Base-by-base conservation (phyloP, 257 asterid genomes). In the Solanum bulbocastanum region DNA sequence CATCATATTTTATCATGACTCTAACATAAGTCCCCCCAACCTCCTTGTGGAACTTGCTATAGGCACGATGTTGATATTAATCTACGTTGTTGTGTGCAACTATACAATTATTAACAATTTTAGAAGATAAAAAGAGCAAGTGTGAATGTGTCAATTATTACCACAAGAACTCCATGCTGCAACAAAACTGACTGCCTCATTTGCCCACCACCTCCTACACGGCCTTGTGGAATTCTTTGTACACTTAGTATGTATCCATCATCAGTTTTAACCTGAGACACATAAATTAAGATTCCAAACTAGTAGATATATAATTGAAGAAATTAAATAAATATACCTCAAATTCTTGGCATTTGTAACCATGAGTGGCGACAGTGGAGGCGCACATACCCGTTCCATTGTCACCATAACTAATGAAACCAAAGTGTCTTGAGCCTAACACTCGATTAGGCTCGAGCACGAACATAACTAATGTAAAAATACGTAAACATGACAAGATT, bases 181-280 rank as follows among this genome's bases (percentile, higher is more conserved):
- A 92, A 81, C 83, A 92, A 82, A 10, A 89, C 94, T 1, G 93
- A 91, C 79, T 86, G 92, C 72, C 86, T 86, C 27, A 12, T 86
- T 13, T 25, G 46, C 23, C 87, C 88, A 20, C 87, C 87, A 16
- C 90, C 91, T 12, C 88, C 92, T 8, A 4, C 33, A 10, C 89
- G 93, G 40, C 96, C 94, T 62, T 40, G 87, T 5, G 98, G 94
- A 30, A 94, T 94, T 78, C 98, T 91, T 20, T 89, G 94, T 87
- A 95, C 92, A 88, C 94, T 93, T 7, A 95, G 40, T 78, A 94
- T 87, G 88, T 95, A 95, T 5, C 98, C 98, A 52, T 95, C 98
- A 68, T 91, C 96, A 2, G 98, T 95, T 7, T 75, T 91, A 66
- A 94, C 96, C 98, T 95, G 91, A 90, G 75, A 68, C 20, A n/a